These are phyloP conservation scores for Leccinellum rugosiceps DNA, from an alignment of 768 basidiomycete genomes.

Conservation along the genomic window DNA sequence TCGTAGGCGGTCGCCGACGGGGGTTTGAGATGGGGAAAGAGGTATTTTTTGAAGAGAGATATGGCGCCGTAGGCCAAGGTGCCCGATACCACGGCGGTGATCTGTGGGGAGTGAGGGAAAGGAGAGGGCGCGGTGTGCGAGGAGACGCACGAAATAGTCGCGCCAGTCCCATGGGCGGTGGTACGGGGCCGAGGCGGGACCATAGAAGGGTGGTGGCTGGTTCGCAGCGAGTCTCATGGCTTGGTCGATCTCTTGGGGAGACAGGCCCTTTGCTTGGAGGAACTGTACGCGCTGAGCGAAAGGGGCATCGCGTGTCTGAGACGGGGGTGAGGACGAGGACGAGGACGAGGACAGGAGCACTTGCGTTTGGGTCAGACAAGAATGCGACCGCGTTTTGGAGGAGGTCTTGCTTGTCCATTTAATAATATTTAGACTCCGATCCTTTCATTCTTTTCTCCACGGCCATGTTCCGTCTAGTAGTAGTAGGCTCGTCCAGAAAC, in stretches of 20 bases:
- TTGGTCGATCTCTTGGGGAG: conserved; percentile 77
- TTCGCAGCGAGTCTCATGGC: conserved; percentile 66
- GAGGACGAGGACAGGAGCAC: conserved; percentile 2
- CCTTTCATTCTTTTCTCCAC: neutral
- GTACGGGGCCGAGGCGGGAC: conserved; percentile 35
- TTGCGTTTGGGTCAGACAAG: conserved; percentile 79
- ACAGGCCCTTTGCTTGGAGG: conserved; percentile 92
- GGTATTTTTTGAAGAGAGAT: conserved; percentile 85
- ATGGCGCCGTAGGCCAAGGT: conserved; percentile 77
- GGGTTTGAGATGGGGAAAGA: conserved; percentile 87
- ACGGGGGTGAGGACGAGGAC: neutral
- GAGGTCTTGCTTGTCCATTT: conserved; percentile 65
- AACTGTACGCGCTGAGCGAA: conserved; percentile 87
- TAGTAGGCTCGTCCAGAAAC: conserved; percentile 2
- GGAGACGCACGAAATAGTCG: conserved; percentile 86
- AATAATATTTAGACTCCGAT: conserved; percentile 29
- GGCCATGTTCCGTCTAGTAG: conserved; percentile 30
- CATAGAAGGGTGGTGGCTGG: conserved; percentile 38
- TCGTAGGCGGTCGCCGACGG: conserved; percentile 88
- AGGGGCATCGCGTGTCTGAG: conserved; percentile 72
- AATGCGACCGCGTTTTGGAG: conserved; percentile 81
- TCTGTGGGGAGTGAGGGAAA: conserved; percentile 47
- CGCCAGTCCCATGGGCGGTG: conserved; percentile 84
- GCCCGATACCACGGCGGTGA: conserved; percentile 89
- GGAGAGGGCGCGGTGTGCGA: neutral